A percentile compares a stretch with the other conserved stretches of the same genome.
phyloP scores from a whole-genome alignment of 306 rosid species.

The Crotalaria pallida region DNA sequence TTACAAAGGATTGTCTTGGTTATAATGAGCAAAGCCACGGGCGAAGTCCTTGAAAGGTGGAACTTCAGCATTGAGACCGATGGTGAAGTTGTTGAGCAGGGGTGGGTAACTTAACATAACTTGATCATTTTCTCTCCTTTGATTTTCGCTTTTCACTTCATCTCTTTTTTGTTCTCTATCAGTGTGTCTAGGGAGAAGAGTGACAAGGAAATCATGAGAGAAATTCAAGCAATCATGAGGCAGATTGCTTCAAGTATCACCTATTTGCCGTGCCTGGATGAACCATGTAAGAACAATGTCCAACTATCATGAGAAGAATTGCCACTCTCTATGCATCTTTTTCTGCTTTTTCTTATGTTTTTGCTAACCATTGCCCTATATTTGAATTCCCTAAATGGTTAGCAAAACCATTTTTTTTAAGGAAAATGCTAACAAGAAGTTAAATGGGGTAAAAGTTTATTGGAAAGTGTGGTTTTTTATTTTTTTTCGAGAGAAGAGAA shows the following conservation, averaged over 20 bases:
- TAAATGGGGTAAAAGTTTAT: too few species aligned
- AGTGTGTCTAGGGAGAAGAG: slow-evolving; percentile 91
- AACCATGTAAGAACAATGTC: slow-evolving; percentile 57
- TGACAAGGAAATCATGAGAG: slow-evolving; percentile 98
- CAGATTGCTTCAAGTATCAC: slow-evolving; percentile 99
- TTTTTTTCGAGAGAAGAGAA: too few species aligned
- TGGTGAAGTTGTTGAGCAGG: slow-evolving; percentile 69
- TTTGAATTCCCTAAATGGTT: too few species aligned
- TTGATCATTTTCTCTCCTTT: neutral
- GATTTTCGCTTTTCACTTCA: neutral
- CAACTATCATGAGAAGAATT: neutral
- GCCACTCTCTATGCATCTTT: neutral
- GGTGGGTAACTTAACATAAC: slow-evolving; percentile 59
- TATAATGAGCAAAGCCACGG: slow-evolving; percentile 49
- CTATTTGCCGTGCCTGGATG: slow-evolving; percentile 96
- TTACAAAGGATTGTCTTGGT: slow-evolving; percentile 93
- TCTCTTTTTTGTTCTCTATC: neutral
- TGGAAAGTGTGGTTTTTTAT: too few species aligned
- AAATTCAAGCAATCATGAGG: slow-evolving; percentile 97
- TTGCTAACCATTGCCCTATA: too few species aligned
- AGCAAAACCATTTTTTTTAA: neutral
- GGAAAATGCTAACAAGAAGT: too few species aligned
- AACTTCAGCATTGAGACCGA: slow-evolving; percentile 96
- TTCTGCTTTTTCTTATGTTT: neutral
- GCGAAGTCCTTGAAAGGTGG: slow-evolving; percentile 97